phyloP scores from a whole-genome alignment of 441 rosid genomes.

The Pelargonium australe region DNA sequence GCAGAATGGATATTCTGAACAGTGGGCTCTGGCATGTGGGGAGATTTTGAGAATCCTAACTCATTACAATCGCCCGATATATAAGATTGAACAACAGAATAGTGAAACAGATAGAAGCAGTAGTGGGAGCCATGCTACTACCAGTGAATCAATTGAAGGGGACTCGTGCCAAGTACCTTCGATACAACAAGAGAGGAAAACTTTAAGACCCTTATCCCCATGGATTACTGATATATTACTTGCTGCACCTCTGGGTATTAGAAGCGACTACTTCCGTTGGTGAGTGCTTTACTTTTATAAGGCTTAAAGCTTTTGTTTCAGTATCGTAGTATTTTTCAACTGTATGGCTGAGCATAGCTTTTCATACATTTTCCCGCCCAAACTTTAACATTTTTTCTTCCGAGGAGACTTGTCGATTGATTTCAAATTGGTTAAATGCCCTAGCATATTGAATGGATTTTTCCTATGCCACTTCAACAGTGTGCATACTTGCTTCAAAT shows the following conservation, averaged over 20 bases:
- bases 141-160: conserved; percentile 35
- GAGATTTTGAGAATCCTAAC: conserved; percentile 94
- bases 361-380: background rate
- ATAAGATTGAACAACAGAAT: conserved; percentile 57
- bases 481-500: too few species aligned
- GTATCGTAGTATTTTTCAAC: background rate
- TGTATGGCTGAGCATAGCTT: background rate
- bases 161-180: conserved; percentile 41
- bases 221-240: conserved; percentile 95
- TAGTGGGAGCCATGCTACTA: conserved; percentile 37
- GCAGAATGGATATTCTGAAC: conserved; percentile 96
- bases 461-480: too few species aligned
- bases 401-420: background rate
- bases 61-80: conserved; percentile 97
- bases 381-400: background rate
- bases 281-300: conserved; percentile 32
- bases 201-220: conserved; percentile 91
- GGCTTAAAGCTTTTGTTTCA: background rate
- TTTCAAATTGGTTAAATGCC: background rate
- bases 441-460: background rate
- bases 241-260: conserved; percentile 87
- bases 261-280: conserved; percentile 99
- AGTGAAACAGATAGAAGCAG: conserved; percentile 49
- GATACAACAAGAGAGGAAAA: conserved; percentile 69
- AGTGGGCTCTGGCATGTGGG: conserved; percentile 98